Base-by-base conservation (phyloP, 495 filamentous ascomycete species). In the Trypethelium eluteriae region DNA sequence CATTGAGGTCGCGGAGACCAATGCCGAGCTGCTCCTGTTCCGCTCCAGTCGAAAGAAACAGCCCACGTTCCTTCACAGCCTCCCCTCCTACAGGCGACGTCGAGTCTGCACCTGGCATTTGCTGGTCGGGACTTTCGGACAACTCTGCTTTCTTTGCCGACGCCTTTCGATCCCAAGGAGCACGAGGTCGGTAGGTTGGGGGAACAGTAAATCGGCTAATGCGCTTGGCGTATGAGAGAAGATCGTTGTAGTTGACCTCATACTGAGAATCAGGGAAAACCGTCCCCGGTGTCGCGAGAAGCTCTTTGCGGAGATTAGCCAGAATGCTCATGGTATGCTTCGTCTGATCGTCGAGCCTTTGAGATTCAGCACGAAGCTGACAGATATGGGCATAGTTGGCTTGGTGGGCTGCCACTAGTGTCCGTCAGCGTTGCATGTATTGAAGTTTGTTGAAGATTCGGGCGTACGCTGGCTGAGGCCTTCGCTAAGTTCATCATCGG, bases 191-290 rank as follows among this genome's bases (percentile, higher is more conserved):
- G 66, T 80, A 85, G 4, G 84, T 83, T 1, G 85, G 85, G 1
- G 90, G 90, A 9, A 88, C 78, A 0, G 90, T 92, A 68, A 84
- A 90, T 72, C 83, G 85, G 65, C 83, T 85, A 67, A 93, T 91
- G 68, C 83, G 82, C n/a, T 85, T 83, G 9, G 90, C 90, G 70
- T 88, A 92, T 56, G 77, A 76, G 7, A 93, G 83, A 1, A 93
- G 82, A 63, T 92, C 88, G 57, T 79, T 79, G 64, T 86, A 87
- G 12, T 82, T 79, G 63, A 92, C 83, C 16, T 75, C 69, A 12
- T 41, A 61, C 25, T 71, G 68, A 14, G 75, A 68, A 6, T 70
- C 56, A 2, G 84, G 77, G 70, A 83, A 81, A 14, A 71, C 72
- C 1, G 84, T 88, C 0, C 83, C 79, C 0, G 84, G 81, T 0